These are phyloP conservation scores for Rubus idaeus DNA, from an alignment of 306 rosid species.

Conservation along the genomic window DNA sequence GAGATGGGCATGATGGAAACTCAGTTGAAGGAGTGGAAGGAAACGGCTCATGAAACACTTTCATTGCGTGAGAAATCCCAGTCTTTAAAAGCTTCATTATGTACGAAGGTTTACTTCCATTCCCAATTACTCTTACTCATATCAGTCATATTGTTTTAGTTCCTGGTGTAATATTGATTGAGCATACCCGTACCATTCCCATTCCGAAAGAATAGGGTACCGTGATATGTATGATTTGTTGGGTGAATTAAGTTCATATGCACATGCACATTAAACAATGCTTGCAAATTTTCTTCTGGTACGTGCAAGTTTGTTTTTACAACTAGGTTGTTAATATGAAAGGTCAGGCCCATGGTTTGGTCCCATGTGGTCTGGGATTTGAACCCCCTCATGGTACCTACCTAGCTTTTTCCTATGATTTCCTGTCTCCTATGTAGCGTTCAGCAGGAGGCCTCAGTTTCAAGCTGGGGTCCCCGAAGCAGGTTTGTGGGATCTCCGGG, in stretches of 20 bases:
- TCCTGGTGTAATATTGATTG: background rate
- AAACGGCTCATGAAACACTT: constrained; percentile 76
- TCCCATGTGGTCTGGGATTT: background rate
- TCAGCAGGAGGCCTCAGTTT: too few species aligned
- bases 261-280: background rate
- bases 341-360: background rate
- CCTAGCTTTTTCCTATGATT: background rate
- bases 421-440: background rate
- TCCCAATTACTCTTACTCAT: background rate
- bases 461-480: background rate
- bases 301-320: background rate
- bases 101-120: constrained; percentile 55
- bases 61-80: constrained; percentile 71
- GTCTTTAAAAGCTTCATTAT: constrained; percentile 50
- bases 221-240: background rate
- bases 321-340: background rate
- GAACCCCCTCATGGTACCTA: background rate
- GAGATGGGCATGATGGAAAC: constrained; percentile 97
- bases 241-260: background rate
- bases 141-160: background rate
- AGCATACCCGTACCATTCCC: background rate
- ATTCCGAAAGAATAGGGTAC: background rate
- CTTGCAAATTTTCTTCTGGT: background rate
- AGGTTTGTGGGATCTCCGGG: background rate
- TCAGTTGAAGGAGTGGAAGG: constrained; percentile 87